phyloP scores from a whole-genome alignment of 768 basidiomycete species.

The Russula ochroleuca region DNA sequence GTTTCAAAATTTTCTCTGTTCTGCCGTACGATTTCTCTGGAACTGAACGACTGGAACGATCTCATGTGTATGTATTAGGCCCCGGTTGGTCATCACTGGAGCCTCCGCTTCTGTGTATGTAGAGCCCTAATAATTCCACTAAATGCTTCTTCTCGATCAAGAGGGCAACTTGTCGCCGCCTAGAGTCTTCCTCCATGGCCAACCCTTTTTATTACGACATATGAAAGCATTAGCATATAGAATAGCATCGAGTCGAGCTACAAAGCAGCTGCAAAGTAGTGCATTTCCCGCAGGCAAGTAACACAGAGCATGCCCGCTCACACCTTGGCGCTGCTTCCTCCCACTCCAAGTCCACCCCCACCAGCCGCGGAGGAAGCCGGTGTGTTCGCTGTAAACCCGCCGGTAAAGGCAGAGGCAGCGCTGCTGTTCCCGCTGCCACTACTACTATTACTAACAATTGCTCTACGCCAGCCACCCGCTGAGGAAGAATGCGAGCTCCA shows the following conservation, averaged over 20 bases:
- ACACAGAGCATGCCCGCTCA: background rate
- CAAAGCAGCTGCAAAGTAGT: background rate
- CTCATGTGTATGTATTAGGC: slow-evolving; percentile 14
- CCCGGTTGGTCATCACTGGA: background rate
- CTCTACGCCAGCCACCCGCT: slow-evolving; percentile 21
- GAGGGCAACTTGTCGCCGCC: background rate
- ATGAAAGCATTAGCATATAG: background rate
- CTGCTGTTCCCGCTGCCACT: background rate
- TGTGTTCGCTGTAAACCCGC: background rate
- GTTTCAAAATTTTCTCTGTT: background rate
- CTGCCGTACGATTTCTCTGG: background rate
- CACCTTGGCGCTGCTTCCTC: slow-evolving; percentile 4
- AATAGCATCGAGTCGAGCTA: background rate
- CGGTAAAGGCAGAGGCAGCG: background rate
- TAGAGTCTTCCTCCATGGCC: background rate
- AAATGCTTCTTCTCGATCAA: background rate
- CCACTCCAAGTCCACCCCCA: background rate
- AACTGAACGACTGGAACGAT: slow-evolving; percentile 16
- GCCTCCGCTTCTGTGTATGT: slow-evolving; percentile 4
- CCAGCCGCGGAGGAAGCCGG: background rate
- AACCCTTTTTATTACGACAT: background rate
- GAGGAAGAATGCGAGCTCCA: slow-evolving; percentile 26
- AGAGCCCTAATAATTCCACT: slow-evolving; percentile 8
- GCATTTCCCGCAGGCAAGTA: background rate
- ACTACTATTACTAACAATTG: background rate